A percentile compares a stretch with the other conserved stretches of the same genome.
Evolutionary conservation across 106 monocot species (phyloP).

Genomic region (Platanthera zijinensis): DNA sequence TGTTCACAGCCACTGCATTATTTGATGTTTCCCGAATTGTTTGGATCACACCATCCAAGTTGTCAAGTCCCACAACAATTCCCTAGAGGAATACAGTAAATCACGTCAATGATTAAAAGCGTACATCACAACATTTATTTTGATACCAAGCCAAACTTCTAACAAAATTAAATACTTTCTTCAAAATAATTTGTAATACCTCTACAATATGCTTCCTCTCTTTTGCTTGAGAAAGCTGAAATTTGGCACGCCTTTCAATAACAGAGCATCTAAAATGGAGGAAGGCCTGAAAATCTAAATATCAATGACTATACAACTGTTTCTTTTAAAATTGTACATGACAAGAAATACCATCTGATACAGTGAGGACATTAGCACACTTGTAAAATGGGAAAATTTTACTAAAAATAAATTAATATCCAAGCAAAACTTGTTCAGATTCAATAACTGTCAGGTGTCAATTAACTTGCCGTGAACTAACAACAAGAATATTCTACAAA

Average conservation of each 20-base stretch:
- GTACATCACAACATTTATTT: neutral
- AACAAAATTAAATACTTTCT: neutral
- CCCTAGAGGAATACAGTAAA: constrained; percentile 39
- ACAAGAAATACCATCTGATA: neutral
- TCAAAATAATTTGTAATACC: constrained; percentile 28
- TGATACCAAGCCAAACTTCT: neutral
- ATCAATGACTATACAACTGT: neutral
- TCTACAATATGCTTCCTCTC: constrained; percentile 81
- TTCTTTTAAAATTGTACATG: neutral
- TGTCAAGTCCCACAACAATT: constrained; percentile 83
- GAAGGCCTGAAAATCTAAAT: constrained; percentile 53
- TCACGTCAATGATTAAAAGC: neutral
- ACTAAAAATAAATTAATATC: neutral
- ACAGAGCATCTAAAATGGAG: constrained; percentile 88
- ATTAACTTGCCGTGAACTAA: neutral
- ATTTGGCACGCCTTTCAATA: constrained; percentile 88
- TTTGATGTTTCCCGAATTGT: constrained; percentile 59
- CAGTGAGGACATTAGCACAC: neutral
- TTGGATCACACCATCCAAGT: constrained; percentile 83
- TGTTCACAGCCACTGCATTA: constrained; percentile 41
- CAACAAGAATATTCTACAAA: neutral
- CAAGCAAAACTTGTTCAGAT: no score
- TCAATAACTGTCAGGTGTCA: no score
- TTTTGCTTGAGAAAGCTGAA: constrained; percentile 80
- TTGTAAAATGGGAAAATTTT: neutral